A percentile compares a stretch with the other conserved stretches of the same genome.
These are phyloP conservation scores for Calonectria naviculata DNA, from an alignment of 2,329 filamentous ascomycete genomes.

Conservation along the genomic window DNA sequence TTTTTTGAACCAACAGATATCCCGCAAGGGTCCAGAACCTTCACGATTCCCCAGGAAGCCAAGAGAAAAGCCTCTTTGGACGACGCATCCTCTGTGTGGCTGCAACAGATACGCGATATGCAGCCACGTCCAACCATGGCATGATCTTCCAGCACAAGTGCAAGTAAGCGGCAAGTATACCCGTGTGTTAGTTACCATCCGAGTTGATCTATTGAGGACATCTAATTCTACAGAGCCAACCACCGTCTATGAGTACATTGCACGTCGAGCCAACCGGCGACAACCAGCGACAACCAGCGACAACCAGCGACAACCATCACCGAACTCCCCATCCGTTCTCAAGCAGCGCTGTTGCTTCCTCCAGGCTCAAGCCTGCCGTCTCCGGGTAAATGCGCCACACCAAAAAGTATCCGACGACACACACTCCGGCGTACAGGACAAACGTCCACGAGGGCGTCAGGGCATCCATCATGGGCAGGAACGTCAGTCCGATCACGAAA, in stretches of 20 bases:
- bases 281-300: not conserved
- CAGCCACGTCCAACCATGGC: not conserved
- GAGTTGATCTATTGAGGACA: not conserved
- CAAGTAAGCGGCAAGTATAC: not conserved
- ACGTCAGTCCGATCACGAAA: constrained; percentile 86
- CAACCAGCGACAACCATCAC: constrained; percentile 41
- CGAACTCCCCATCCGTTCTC: constrained; percentile 79
- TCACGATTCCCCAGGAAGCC: not conserved
- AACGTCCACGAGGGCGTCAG: constrained; percentile 84
- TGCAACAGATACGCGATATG: not conserved
- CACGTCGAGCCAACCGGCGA: not conserved
- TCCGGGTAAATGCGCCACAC: constrained; percentile 87
- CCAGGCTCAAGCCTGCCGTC: constrained; percentile 83
- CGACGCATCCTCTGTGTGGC: not conserved
- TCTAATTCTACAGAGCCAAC: constrained; percentile 7
- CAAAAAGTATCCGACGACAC: constrained; percentile 72
- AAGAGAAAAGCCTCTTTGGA: not conserved
- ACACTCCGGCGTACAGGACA: constrained; percentile 80
- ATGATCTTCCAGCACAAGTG: not conserved
- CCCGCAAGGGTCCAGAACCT: not conserved
- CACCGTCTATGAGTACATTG: not conserved
- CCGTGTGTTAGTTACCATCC: not conserved
- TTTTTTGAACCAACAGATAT: not conserved
- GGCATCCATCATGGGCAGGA: constrained; percentile 86
- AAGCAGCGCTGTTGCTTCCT: constrained; percentile 80